Percentiles rank a stretch among this genome's conserved stretches.
phyloP scores from a whole-genome alignment of 768 basidiomycete genomes.

The Phaeotremella fagi region DNA sequence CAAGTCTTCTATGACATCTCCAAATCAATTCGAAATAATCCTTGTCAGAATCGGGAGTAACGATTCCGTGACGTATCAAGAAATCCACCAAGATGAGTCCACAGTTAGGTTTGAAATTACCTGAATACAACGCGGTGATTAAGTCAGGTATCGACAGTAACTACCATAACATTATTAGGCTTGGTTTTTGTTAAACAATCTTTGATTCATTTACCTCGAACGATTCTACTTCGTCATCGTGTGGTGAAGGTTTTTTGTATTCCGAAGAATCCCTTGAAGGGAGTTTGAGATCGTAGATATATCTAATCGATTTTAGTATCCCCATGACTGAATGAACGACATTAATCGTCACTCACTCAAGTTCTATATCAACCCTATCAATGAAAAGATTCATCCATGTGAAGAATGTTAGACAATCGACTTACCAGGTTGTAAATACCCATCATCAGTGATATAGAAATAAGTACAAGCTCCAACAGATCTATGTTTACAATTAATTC shows the following conservation, averaged over 20 bases:
- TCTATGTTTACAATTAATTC: no score
- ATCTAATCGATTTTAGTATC: constrained; percentile 53
- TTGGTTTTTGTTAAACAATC: no score
- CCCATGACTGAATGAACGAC: neutral
- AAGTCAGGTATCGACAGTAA: constrained; percentile 64
- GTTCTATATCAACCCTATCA: constrained; percentile 53
- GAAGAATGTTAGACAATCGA: no score
- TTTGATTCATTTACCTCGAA: constrained; percentile 74
- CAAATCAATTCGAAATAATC: constrained; percentile 65
- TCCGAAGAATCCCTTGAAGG: constrained; percentile 51
- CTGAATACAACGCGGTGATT: constrained; percentile 60
- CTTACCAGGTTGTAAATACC: constrained; percentile 62
- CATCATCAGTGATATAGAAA: constrained; percentile 64
- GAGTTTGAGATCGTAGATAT: constrained; percentile 74
- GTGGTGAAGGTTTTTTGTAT: constrained; percentile 63
- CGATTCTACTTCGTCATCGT: constrained; percentile 89
- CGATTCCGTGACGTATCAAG: constrained; percentile 74
- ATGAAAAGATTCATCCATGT: neutral
- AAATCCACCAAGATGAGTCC: constrained; percentile 83
- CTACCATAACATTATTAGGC: no score
- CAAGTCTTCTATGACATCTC: constrained; percentile 31
- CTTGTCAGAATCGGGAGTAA: constrained; percentile 84
- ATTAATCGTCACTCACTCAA: constrained; percentile 57
- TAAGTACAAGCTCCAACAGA: constrained; percentile 55
- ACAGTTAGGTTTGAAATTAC: constrained; percentile 89